Base-by-base conservation (phyloP, 345 rosid species). In the Diplotaxis tenuifolia region DNA sequence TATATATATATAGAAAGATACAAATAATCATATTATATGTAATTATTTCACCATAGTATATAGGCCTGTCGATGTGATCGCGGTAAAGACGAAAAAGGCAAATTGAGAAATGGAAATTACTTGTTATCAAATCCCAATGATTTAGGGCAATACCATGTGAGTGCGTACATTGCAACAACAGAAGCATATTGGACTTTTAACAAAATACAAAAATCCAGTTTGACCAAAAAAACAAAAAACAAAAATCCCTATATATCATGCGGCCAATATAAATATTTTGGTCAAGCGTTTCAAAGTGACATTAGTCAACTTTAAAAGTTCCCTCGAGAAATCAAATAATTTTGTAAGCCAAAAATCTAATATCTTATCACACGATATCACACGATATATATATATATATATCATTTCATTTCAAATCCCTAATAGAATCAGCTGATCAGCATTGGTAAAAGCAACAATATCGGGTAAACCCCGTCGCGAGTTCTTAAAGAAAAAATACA, bases 231-330 rank as follows among this genome's bases (percentile, higher is more conserved):
- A 19, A 68, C 47, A 36, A 60, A 60, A 20, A 34, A 52, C 38
- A 75, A 68, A 52, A 52, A 15, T 1, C n/a, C n/a, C n/a, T n/a
- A n/a, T n/a, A 56, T 25, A 65, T 74, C 49, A 75, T 68, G 73
- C 34, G 20, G 73, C 69, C 62, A 60, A 18, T 60, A 49, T 40
- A 34, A 38, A 28, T 34, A 19, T 74, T 15, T 40, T 21, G 71
- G 79, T 76, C 79, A 76, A 76, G 70, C 47, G 54, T 64, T 64
- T 64, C n/a, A 31, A 63, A 70, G 61, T 64, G 67, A 63, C 66
- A 50, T 76, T 56, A 63, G 75, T 63, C 79, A 70, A 70, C 71
- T 76, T 14, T 63, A 56, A 76, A 76, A 70, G 71, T 45, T 64
- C 38, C 21, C 27, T 75, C 40, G 5, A 68, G 71, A 70, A 42